Percentiles rank a stretch among this genome's conserved stretches.
These are phyloP conservation scores for Xylaria sp. DNA, from an alignment of 2,329 filamentous ascomycete species.

Conservation along the genomic window DNA sequence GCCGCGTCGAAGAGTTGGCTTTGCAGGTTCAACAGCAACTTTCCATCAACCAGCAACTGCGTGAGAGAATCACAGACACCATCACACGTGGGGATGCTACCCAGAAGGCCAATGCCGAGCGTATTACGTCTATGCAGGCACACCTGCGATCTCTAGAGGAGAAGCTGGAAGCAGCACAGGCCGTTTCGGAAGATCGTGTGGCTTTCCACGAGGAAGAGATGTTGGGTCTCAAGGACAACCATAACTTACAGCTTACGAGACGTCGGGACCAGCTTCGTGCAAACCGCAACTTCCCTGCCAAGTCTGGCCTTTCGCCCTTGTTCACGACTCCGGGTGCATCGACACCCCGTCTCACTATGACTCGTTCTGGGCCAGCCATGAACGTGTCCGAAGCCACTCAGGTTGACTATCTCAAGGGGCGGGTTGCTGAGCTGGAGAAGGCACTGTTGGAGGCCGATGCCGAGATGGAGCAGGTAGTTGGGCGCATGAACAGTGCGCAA, in stretches of 20 bases:
- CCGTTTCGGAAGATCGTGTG: slow-evolving; percentile 79
- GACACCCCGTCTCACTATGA: slow-evolving; percentile 49
- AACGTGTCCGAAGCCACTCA: slow-evolving; percentile 67
- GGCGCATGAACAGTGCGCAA: slow-evolving; percentile 75
- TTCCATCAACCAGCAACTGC: slow-evolving; percentile 67
- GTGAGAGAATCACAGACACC: slow-evolving; percentile 70
- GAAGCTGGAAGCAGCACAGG: slow-evolving; percentile 73
- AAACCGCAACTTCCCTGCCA: slow-evolving; percentile 50
- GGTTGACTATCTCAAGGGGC: slow-evolving; percentile 68
- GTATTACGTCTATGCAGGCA: slow-evolving; percentile 78
- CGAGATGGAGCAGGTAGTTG: slow-evolving; percentile 80
- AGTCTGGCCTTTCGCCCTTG: slow-evolving; percentile 57
- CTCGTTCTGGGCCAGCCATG: slow-evolving; percentile 49
- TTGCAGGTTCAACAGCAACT: slow-evolving; percentile 75
- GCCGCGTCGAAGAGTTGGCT: slow-evolving; percentile 73
- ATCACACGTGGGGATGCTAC: slow-evolving; percentile 79
- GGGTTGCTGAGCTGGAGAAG: slow-evolving; percentile 79
- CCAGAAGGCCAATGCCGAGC: slow-evolving; percentile 71
- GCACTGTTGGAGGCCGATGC: slow-evolving; percentile 68
- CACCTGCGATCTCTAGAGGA: slow-evolving; percentile 80
- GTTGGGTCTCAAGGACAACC: slow-evolving; percentile 65
- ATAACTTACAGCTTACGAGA: slow-evolving; percentile 71
- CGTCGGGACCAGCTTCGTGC: slow-evolving; percentile 52
- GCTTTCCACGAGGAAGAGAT: slow-evolving; percentile 83
- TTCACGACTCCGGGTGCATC: slow-evolving; percentile 44